Evolutionary conservation across 441 rosid genomes (phyloP).

Genomic region (Populus hybrid): DNA sequence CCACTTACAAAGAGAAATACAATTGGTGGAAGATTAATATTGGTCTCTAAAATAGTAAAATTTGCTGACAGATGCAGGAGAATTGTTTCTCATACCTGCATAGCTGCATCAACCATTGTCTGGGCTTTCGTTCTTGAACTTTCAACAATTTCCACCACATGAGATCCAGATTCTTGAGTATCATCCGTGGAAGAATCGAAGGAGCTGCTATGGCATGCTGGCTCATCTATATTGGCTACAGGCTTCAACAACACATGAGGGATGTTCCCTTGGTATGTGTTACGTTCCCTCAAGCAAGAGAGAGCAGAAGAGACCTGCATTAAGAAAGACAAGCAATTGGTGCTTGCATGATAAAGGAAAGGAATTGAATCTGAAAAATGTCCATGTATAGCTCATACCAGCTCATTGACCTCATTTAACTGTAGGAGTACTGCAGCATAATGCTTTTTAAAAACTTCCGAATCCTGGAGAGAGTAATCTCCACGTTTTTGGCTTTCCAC

Average conservation of each 20-base stretch:
- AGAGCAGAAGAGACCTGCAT: constrained; percentile 65
- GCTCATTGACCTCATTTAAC: constrained; percentile 65
- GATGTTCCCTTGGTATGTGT: constrained; percentile 43
- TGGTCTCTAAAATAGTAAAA: not conserved
- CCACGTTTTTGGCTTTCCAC: constrained; percentile 42
- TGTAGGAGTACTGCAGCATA: constrained; percentile 62
- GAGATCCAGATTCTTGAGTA: constrained; percentile 67
- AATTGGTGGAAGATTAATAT: not conserved
- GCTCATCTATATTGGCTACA: constrained; percentile 23
- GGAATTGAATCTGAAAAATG: constrained; percentile 7
- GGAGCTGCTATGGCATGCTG: constrained; percentile 34
- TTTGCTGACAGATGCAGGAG: not conserved
- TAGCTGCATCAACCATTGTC: constrained; percentile 83
- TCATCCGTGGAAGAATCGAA: constrained; percentile 20
- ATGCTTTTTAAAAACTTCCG: constrained; percentile 65
- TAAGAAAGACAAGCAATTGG: constrained; percentile 12
- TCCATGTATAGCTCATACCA: constrained; percentile 45
- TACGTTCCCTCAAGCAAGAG: constrained; percentile 45
- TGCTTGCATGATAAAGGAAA: constrained; percentile 3
- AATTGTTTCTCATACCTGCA: constrained; percentile 48
- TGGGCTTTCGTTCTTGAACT: constrained; percentile 71
- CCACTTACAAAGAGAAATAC: not conserved
- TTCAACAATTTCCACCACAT: constrained; percentile 67
- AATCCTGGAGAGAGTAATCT: constrained; percentile 46
- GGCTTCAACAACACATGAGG: constrained; percentile 40